Evolutionary conservation across 2,329 filamentous ascomycete genomes (phyloP).

Genomic region (Pseudopyricularia javanii): DNA sequence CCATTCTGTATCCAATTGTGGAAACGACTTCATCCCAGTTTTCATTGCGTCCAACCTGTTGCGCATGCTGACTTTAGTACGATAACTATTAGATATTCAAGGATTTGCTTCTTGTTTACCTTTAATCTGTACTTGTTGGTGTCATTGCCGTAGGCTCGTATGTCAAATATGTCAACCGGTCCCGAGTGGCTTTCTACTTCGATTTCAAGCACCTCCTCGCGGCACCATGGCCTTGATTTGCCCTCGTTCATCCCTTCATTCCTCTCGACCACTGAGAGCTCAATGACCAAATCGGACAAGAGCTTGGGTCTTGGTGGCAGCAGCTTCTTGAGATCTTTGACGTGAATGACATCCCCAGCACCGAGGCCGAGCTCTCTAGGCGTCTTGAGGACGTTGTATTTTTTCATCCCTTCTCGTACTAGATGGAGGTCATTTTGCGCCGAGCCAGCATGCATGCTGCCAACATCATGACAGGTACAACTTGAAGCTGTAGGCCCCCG

Average conservation of each 20-base stretch:
- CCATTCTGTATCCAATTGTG: no score
- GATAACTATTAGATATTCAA: no score
- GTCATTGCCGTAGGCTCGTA: neutral
- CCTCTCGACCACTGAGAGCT: neutral
- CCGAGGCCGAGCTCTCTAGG: neutral
- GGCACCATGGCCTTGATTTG: no score
- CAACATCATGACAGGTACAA: neutral
- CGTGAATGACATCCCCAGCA: neutral
- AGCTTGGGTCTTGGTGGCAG: neutral
- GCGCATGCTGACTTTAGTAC: no score
- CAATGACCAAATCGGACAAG: neutral
- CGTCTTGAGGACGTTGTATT: neutral
- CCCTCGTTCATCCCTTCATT: neutral
- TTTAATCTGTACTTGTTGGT: neutral
- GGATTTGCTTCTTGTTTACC: neutral
- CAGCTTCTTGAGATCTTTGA: neutral
- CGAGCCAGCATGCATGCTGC: neutral
- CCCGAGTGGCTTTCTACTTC: neutral
- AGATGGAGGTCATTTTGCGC: neutral
- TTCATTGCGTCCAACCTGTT: no score
- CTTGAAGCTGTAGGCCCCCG: slow-evolving; percentile 4
- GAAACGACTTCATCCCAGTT: no score
- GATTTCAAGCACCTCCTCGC: neutral
- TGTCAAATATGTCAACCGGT: neutral
- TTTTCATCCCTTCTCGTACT: neutral